A percentile compares a stretch with the other conserved stretches of the same genome.
Conservation (phyloP, 2,329 filamentous ascomycete genomes). For the Xylariales sp. region DNA sequence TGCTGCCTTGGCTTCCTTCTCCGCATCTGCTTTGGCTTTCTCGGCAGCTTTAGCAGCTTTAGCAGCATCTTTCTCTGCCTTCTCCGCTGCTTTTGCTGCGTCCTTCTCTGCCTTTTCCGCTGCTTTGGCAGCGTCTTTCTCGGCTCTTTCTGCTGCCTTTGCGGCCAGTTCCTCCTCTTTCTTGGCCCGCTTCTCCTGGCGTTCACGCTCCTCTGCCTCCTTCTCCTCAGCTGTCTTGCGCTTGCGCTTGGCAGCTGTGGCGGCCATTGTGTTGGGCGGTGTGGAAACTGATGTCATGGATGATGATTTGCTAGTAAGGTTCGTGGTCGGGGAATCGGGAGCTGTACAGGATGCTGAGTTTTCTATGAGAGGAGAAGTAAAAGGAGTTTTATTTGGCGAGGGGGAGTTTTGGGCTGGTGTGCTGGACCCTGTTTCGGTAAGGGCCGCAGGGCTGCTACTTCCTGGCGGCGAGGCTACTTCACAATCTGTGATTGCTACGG, state of each 20-base stretch:
- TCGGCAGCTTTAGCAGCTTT: conserved; percentile 22
- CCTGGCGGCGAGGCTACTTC: conserved; percentile 12
- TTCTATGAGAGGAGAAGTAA: conserved; percentile 14
- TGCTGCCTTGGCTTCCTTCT: conserved; percentile 54
- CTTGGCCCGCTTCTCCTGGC: conserved; percentile 32
- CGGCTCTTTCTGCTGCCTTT: conserved; percentile 41
- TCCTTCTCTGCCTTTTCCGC: conserved; percentile 17
- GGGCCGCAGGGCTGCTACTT: conserved; percentile 25
- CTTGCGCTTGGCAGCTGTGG: conserved; percentile 33
- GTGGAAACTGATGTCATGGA: conserved; percentile 1
- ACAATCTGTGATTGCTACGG: conserved; percentile 5
- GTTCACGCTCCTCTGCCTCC: conserved; percentile 28
- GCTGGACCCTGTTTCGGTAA: conserved; percentile 38
- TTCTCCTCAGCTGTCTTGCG: conserved; percentile 29
- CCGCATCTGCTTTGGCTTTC: conserved; percentile 27
- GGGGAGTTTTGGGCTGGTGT: conserved; percentile 32
- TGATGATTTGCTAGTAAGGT: conserved; percentile 4
- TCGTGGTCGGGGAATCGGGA: too few species aligned
- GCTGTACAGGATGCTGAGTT: conserved; percentile 12
- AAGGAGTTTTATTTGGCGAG: conserved; percentile 20
- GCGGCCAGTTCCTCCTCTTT: conserved; percentile 35
- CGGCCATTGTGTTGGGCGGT: conserved; percentile 2
- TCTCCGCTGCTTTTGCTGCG: conserved; percentile 10
- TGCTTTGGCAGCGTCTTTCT: conserved; percentile 33
- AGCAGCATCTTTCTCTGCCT: conserved; percentile 10